phyloP scores from a whole-genome alignment of 345 rosid species.

The Ailanthus altissimus region DNA sequence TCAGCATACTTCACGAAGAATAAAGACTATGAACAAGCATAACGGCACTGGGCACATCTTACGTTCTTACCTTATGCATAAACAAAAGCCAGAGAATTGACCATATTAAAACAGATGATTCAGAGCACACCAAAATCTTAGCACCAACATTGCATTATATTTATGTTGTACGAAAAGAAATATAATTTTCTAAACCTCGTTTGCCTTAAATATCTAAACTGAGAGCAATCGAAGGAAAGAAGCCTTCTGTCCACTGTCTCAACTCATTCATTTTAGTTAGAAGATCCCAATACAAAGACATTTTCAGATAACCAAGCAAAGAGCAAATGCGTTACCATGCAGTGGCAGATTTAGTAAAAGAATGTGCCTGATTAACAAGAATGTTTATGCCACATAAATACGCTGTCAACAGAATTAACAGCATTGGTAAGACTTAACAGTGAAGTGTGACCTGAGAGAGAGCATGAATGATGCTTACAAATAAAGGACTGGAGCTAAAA shows the following conservation, averaged over 20 bases:
- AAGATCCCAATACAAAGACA: not conserved
- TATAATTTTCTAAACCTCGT: not conserved
- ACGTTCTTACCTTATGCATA: not conserved
- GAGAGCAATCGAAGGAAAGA: not conserved
- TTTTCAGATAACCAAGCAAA: not conserved
- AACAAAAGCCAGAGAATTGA: not conserved
- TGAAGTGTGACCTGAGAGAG: not conserved
- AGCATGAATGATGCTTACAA: no score
- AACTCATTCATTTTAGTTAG: not conserved
- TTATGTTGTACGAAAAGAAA: not conserved
- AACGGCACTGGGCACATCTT: not conserved
- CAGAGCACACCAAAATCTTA: not conserved
- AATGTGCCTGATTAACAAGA: not conserved
- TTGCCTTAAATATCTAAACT: not conserved
- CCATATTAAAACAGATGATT: conserved; percentile 5
- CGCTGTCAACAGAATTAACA: not conserved
- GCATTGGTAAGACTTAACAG: not conserved
- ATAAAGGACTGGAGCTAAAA: not conserved
- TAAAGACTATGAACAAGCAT: conserved; percentile 14
- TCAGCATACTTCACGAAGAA: not conserved
- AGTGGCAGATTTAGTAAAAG: not conserved
- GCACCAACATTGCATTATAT: not conserved
- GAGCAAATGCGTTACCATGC: not conserved
- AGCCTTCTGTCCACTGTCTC: not conserved
- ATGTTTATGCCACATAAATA: not conserved